These are phyloP conservation scores for Botryotinia globosa DNA, from an alignment of 2,329 filamentous ascomycete genomes.

Conservation along the genomic window DNA sequence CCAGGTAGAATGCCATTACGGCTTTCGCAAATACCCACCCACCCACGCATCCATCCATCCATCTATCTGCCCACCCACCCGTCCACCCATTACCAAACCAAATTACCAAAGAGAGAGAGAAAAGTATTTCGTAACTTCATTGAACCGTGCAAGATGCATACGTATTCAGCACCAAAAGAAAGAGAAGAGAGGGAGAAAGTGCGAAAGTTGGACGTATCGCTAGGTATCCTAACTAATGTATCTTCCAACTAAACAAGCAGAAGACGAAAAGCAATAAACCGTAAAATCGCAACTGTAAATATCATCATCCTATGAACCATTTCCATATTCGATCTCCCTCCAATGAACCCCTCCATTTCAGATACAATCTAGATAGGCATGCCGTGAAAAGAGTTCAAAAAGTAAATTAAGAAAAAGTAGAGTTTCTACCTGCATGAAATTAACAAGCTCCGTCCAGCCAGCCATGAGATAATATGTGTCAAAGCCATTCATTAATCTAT, in stretches of 20 bases:
- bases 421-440: neutral
- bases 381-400: neutral
- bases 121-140: neutral
- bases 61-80: neutral
- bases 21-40: too few species aligned
- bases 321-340: slow-evolving; percentile 7
- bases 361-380: slow-evolving; percentile 13
- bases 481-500: slow-evolving; percentile 9
- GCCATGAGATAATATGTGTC: neutral
- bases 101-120: neutral
- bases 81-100: neutral
- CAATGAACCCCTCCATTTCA: slow-evolving; percentile 4
- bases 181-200: neutral
- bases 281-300: neutral
- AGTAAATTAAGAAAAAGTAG: neutral
- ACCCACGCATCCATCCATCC: neutral
- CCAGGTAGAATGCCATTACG: too few species aligned
- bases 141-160: neutral
- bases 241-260: neutral
- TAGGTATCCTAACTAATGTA: slow-evolving; percentile 2
- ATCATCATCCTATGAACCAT: neutral
- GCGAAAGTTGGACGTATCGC: neutral
- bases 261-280: neutral
- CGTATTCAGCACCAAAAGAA: neutral
- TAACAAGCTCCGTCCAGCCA: neutral